Base-by-base conservation (phyloP, 2,329 filamentous ascomycete species). In the Venturia nashicola region DNA sequence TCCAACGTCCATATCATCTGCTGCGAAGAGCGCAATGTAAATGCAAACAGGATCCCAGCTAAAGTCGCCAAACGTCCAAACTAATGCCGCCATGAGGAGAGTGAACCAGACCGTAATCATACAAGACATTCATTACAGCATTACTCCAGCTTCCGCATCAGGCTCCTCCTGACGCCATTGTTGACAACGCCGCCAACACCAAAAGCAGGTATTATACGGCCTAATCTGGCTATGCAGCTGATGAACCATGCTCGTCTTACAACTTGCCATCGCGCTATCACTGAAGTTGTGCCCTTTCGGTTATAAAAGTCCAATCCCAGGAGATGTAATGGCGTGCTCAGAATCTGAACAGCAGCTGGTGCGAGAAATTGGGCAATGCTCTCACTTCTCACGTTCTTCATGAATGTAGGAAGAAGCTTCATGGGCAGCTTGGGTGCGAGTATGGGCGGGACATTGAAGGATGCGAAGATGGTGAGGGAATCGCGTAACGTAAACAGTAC, bases 151-250 rank as follows among this genome's bases (percentile, higher is more conserved):
- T 73, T 80, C 68, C 77, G 78, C 87, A 96, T 91, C 69, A 93
- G 72, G 62, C 72, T 78, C 70, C 77, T 79, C 69, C 91, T 81
- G 55, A 93, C 79, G 70, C 88, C 86, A 65, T 81, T 82, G 75
- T 96, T 96, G 12, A 94, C 88, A 12, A 96, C 90, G 0, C 91
- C 91, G 0, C 91, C 92, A 14, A 96, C 81, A 1, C 91, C 92
- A 78, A 93, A 96, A 0, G 91, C 91, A 20, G 91, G 91, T 2
- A 96, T 82, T 69, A 96, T 96, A 70, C 92, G 83, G 66, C 88
- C 88, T 75, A 96, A 88, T 63, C 91, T 78, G 34, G 92, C 91
- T 64, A 83, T 75, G 39, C 85, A 84, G 73, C 88, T 93, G 67
- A 87, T 82, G 20, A 82, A 76, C 86, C 91, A 96, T 71, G 95